phyloP scores from a whole-genome alignment of 1,284 basidiomycete genomes.

The Tylopilus sp. region DNA sequence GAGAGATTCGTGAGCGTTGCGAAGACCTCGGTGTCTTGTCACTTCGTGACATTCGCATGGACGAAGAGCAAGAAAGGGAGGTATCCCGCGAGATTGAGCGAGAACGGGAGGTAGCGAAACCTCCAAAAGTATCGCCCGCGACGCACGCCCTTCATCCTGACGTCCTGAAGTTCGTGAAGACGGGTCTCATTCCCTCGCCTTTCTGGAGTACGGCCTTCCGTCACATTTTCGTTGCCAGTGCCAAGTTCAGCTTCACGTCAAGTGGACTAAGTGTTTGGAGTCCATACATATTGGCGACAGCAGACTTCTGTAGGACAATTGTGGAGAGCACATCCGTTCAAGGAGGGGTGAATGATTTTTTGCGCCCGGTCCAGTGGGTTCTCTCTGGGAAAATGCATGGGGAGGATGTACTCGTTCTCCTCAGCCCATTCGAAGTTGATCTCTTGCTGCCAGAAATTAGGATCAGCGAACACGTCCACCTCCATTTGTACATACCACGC shows the following conservation, averaged over 20 bases:
- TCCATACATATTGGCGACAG: background rate
- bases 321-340: background rate
- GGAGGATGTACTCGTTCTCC: background rate
- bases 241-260: background rate
- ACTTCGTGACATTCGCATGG: background rate
- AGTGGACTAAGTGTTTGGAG: background rate
- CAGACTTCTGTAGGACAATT: background rate
- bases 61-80: constrained; percentile 2
- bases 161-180: background rate
- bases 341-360: background rate
- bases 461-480: background rate
- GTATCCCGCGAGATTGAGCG: background rate
- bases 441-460: background rate
- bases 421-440: background rate
- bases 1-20: background rate
- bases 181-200: background rate
- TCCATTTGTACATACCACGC: background rate
- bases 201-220: background rate
- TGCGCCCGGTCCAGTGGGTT: background rate
- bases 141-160: background rate
- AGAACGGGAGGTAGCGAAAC: background rate
- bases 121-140: background rate
- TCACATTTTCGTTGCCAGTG: background rate
- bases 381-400: background rate
- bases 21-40: background rate